Base-by-base conservation (phyloP, 2,329 filamentous ascomycete species). In the Thelonectria rubi region DNA sequence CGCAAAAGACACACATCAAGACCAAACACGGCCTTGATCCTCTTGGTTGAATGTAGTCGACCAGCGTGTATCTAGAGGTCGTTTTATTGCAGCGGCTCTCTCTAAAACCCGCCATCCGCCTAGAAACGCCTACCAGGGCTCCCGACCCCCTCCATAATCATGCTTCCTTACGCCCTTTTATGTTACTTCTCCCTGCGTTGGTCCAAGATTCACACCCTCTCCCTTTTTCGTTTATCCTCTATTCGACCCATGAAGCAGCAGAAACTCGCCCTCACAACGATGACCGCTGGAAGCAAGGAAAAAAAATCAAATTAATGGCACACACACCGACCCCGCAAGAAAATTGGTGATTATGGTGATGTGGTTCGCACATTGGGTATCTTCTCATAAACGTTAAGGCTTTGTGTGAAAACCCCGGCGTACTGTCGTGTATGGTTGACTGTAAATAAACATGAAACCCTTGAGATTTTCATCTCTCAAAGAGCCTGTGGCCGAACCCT, bases 381-480 rank as follows among this genome's bases (percentile, higher is more conserved):
- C 47, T 53, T 53, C 37, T 55, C 52, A 47, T 60, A 21, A 55
- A 46, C 37, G 47, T 50, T 18, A 34, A n/a, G 50, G 32, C 24
- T 6, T 34, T 37, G 26, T 42, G 32, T 30, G 17, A 39, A 55
- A 26, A 21, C 42, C 52, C 14, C n/a, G n/a, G 30, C 39, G 17
- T 55, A 15, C 32, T 45, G n/a, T 42, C 58, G 48, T 60, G 50
- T 24, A 52, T 32, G 47, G 39, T 30, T 7, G 10, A 30, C 26
- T 30, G 26, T 32, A 51, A 30, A 67, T 68, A 66, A 58, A 70
- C 64, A 71, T 71, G 70, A 71, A 66, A 47, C 60, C 49, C 42
- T 21, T 59, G 43, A 34, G 20, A 20, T 5, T 55, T 43, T 52
- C 52, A 60, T 61, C 39, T 55, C 21, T 26, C 37, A 7, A 32